Percentiles rank a stretch among this genome's conserved stretches.
phyloP scores from a whole-genome alignment of 129 eudicot species.

The Flaveria brownii region DNA sequence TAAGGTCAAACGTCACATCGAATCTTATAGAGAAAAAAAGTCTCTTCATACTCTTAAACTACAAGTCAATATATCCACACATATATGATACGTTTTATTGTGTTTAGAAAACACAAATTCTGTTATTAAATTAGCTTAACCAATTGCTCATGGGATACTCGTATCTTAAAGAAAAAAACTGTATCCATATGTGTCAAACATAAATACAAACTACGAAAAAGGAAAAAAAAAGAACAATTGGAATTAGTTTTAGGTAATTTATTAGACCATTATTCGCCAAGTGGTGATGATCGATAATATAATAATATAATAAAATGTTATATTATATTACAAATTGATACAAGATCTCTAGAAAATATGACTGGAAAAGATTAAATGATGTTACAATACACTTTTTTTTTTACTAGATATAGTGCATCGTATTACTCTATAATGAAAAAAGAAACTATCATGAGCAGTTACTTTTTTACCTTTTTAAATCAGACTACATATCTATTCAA shows the following conservation, averaged over 20 bases:
- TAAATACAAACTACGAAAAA: neutral
- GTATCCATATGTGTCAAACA: conserved; percentile 17
- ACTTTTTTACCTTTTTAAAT: too few species aligned
- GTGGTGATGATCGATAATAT: neutral
- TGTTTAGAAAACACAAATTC: too few species aligned
- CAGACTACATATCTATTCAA: too few species aligned
- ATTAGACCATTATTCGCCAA: conserved; percentile 8
- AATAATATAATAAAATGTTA: neutral
- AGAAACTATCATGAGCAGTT: too few species aligned
- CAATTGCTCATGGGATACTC: too few species aligned
- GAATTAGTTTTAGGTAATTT: neutral
- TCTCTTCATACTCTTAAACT: neutral
- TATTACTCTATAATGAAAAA: neutral
- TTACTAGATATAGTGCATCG: neutral
- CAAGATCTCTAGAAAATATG: neutral
- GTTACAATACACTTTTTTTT: neutral
- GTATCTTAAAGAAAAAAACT: neutral
- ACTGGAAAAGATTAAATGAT: neutral
- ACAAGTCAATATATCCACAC: neutral
- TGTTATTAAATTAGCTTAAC: too few species aligned
- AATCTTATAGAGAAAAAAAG: neutral
- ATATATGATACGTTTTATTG: too few species aligned
- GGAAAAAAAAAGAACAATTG: neutral
- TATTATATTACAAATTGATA: conserved; percentile 20
- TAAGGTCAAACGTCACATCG: neutral